These are phyloP conservation scores for Boletus rubroflammeus DNA, from an alignment of 768 basidiomycete genomes.

Conservation along the genomic window DNA sequence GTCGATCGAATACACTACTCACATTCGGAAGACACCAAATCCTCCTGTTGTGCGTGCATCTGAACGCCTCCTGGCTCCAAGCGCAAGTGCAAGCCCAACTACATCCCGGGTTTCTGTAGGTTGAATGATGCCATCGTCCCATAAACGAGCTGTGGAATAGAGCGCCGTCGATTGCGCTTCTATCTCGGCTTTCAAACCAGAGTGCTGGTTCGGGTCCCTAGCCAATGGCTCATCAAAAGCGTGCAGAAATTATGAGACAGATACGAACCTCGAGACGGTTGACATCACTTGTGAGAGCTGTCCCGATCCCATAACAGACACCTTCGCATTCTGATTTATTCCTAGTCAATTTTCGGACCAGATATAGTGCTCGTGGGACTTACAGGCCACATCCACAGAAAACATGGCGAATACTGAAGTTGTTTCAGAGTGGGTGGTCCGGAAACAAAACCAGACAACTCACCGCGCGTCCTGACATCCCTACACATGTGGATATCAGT, in stretches of 20 bases:
- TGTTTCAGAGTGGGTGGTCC: conserved; percentile 3
- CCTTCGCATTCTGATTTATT: conserved; percentile 70
- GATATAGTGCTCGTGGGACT: conserved; percentile 27
- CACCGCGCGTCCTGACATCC: conserved; percentile 91
- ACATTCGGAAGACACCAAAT: conserved; percentile 95
- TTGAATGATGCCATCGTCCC: conserved; percentile 91
- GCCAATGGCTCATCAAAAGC: neutral
- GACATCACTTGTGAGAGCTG: conserved; percentile 94
- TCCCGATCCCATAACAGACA: conserved; percentile 93
- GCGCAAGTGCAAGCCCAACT: conserved; percentile 80
- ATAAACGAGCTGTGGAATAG: conserved; percentile 88
- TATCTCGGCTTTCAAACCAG: conserved; percentile 72
- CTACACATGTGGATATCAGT: conserved; percentile 36
- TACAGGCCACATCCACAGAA: conserved; percentile 99
- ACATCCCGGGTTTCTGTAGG: conserved; percentile 88
- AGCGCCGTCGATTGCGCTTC: conserved; percentile 84
- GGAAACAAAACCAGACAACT: conserved; percentile 31
- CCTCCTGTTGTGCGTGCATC: conserved; percentile 32
- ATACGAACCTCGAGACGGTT: conserved; percentile 71
- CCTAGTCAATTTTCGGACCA: conserved; percentile 7
- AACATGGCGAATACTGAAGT: conserved; percentile 81
- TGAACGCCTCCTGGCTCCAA: conserved; percentile 53
- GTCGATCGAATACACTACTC: conserved; percentile 24
- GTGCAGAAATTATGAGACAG: neutral
- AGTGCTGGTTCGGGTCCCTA: conserved; percentile 79